phyloP scores from a whole-genome alignment of 768 basidiomycete species.

The Tulasnella calospora region DNA sequence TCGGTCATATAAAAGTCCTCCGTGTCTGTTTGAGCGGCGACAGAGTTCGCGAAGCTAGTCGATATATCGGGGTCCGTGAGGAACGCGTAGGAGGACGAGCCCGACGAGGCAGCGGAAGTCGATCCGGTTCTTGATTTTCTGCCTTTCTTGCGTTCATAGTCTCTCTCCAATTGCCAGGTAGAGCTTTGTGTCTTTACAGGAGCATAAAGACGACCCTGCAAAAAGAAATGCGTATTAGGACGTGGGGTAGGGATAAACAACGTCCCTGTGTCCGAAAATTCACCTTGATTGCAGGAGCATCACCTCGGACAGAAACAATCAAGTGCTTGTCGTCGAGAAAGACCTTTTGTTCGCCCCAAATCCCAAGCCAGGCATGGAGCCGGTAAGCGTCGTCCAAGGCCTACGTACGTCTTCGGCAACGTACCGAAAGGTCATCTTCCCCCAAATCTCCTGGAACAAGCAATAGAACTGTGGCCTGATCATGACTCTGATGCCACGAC shows the following conservation, averaged over 20 bases:
- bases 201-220: constrained; percentile 21
- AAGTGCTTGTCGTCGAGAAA: constrained; percentile 17
- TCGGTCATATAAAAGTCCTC: constrained; percentile 18
- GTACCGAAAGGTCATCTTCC: constrained; percentile 23
- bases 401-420: background rate
- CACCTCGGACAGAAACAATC: constrained; percentile 16
- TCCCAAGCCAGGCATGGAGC: constrained; percentile 5
- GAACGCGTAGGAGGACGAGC: constrained; percentile 17
- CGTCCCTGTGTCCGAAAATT: background rate
- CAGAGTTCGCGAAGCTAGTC: constrained; percentile 17
- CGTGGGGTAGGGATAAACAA: background rate
- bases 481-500: constrained; percentile 26
- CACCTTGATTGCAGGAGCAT: constrained; percentile 24
- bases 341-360: constrained; percentile 1
- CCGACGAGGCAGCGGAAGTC: constrained; percentile 16
- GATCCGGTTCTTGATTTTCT: constrained; percentile 17
- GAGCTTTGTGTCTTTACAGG: constrained; percentile 21
- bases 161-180: constrained; percentile 21
- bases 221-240: background rate
- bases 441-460: constrained; percentile 14
- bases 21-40: constrained; percentile 2
- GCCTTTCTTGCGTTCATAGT: background rate
- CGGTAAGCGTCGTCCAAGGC: background rate
- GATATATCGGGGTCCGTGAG: constrained; percentile 25
- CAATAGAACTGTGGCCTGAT: constrained; percentile 25